These are phyloP conservation scores for Penicillium sp. DNA, from an alignment of 2,329 filamentous ascomycete species.

Conservation along the genomic window DNA sequence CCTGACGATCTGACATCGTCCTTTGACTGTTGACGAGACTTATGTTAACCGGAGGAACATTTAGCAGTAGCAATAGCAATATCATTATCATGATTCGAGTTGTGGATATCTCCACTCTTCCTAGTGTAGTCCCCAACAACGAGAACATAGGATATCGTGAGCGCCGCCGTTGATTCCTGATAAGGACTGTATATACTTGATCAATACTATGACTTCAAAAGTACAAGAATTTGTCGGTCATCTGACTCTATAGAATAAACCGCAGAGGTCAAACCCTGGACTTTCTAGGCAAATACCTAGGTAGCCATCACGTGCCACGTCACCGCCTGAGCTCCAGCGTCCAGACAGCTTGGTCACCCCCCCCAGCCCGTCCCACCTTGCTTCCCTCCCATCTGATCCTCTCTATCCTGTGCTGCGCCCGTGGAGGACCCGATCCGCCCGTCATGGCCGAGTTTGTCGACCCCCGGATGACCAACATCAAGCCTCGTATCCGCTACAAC, in stretches of 20 bases:
- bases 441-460: constrained; percentile 43
- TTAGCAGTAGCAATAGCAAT: background rate
- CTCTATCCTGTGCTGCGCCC: constrained; percentile 8
- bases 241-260: background rate
- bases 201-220: background rate
- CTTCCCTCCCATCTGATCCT: constrained; percentile 12
- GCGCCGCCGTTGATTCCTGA: background rate
- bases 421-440: constrained; percentile 18
- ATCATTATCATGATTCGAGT: background rate
- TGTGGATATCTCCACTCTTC: background rate
- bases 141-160: background rate
- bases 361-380: constrained; percentile 16
- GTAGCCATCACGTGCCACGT: constrained; percentile 20
- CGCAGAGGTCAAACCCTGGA: background rate
- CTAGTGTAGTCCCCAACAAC: background rate
- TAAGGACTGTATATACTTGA: background rate
- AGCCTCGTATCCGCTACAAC: constrained; percentile 85
- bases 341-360: constrained; percentile 23
- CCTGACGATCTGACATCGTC: too few relatives aligned
- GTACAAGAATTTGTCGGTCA: background rate
- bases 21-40: too few relatives aligned
- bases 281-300: background rate
- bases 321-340: constrained; percentile 24
- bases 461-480: constrained; percentile 51
- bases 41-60: too few relatives aligned